Percentiles rank a stretch among this genome's conserved stretches.
Evolutionary conservation across 2,329 filamentous ascomycete species (phyloP).

Genomic region (Trichoderma koningiopsis): DNA sequence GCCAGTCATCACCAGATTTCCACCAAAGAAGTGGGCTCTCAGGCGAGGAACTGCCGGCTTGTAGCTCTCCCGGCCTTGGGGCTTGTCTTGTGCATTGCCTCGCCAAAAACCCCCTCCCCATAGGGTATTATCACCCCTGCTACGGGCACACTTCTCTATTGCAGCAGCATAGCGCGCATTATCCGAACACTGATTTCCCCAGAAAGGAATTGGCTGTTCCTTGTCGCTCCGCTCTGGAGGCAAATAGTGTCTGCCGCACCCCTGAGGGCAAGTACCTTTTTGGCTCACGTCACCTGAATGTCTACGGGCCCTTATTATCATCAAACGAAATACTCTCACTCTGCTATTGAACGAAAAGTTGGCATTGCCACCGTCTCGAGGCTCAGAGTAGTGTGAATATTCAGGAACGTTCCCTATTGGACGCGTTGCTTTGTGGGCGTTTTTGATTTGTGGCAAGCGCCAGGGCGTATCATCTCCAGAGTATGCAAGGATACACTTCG

Average conservation of each 20-base stretch:
- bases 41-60: slow-evolving; percentile 10
- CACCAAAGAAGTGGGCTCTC: background rate
- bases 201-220: slow-evolving; percentile 21
- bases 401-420: background rate
- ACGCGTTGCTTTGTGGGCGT: background rate
- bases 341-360: background rate
- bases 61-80: slow-evolving; percentile 6
- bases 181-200: slow-evolving; percentile 21
- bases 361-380: slow-evolving; percentile 7
- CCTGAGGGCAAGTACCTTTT: slow-evolving; percentile 10
- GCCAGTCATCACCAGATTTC: background rate
- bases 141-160: slow-evolving; percentile 22
- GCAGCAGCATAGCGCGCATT: slow-evolving; percentile 20
- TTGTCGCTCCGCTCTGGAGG: slow-evolving; percentile 21
- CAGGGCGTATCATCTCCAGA: background rate
- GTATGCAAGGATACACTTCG: slow-evolving; percentile 13
- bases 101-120: slow-evolving; percentile 12
- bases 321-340: background rate
- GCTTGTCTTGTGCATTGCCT: slow-evolving; percentile 17
- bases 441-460: slow-evolving; percentile 3
- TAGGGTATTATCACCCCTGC: slow-evolving; percentile 26
- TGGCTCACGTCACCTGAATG: slow-evolving; percentile 12
- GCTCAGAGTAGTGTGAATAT: background rate
- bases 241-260: slow-evolving; percentile 21
- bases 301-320: slow-evolving; percentile 8